Base-by-base conservation (phyloP, 1,284 basidiomycete genomes). In the Cryptococcus amylolentus region DNA sequence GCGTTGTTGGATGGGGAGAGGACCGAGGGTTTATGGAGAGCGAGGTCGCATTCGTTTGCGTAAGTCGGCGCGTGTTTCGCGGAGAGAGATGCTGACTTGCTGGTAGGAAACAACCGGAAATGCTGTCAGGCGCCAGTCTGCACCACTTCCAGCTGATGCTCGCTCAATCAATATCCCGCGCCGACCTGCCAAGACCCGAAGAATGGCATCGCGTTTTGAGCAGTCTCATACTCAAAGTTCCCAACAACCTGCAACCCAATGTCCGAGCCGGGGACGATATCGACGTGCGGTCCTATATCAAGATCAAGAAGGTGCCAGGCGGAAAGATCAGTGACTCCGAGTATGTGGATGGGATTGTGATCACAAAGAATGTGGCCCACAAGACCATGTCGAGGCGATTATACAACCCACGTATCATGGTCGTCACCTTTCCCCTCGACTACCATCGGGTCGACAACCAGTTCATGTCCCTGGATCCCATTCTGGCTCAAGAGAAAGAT, bases 281-380 rank as follows among this genome's bases (percentile, higher is more conserved):
- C 83, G 95, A 98, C 74, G 88, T 97, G 20, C 84, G 95, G 48
- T 84, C 88, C 28, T 97, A 96, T 66, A 91, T 98, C 63, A 98
- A 98, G 80, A 94, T 98, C 77, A 98, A 99, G 80, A 95, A 96
- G 76, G 89, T 98, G 18, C 94, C 96, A 0, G 96, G 96, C 13
- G 96, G 96, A 12, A 81, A 84, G 51, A 92, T 94, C 38, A 83
- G 81, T 35, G 92, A 98, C 73, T 96, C 91, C 12, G 94, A 98
- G 80, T 98, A 95, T 68, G 90, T 99, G 50, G 90, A 95, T 62
- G 96, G 96, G 3, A 91, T 90, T 10, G 93, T 98, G 49, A 96
- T 98, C 70, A 95, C 93, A 20, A 98, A 98, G 81, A 97, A 98
- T 66, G 88, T 98, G 6, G 91, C 94, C 5, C 95, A 98, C 75